Evolutionary conservation across 257 asterid species (phyloP).

Genomic region (Apocynum venetum): DNA sequence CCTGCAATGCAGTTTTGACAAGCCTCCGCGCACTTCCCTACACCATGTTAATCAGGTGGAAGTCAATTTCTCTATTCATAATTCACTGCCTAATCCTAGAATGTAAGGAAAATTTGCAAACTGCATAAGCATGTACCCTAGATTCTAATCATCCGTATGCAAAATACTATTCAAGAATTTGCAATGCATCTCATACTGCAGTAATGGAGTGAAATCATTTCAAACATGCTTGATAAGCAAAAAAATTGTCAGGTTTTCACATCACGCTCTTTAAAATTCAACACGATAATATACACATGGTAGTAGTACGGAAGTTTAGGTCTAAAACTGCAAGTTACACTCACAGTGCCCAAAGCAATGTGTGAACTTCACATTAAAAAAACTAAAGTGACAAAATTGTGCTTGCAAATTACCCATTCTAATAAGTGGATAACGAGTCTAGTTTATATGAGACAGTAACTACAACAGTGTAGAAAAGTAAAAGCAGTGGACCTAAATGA

Average conservation of each 20-base stretch:
- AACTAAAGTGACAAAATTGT: background rate
- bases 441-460: background rate
- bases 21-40: slow-evolving; percentile 53
- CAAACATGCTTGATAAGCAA: background rate
- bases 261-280: background rate
- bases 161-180: background rate
- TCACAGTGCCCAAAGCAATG: background rate
- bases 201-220: background rate
- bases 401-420: background rate
- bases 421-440: background rate
- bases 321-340: background rate
- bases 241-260: background rate
- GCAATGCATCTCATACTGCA: background rate
- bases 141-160: background rate
- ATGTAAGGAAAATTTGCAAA: background rate
- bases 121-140: background rate
- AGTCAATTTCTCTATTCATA: background rate
- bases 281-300: background rate
- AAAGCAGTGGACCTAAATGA: background rate
- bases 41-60: background rate
- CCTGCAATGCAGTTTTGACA: slow-evolving; percentile 44
- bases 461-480: background rate
- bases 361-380: background rate
- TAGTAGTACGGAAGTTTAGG: too few relatives aligned
- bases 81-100: background rate